Percentiles rank a stretch among this genome's conserved stretches.
These are phyloP conservation scores for Herpetospermum pedunculosum DNA, from an alignment of 306 rosid species.

Conservation along the genomic window DNA sequence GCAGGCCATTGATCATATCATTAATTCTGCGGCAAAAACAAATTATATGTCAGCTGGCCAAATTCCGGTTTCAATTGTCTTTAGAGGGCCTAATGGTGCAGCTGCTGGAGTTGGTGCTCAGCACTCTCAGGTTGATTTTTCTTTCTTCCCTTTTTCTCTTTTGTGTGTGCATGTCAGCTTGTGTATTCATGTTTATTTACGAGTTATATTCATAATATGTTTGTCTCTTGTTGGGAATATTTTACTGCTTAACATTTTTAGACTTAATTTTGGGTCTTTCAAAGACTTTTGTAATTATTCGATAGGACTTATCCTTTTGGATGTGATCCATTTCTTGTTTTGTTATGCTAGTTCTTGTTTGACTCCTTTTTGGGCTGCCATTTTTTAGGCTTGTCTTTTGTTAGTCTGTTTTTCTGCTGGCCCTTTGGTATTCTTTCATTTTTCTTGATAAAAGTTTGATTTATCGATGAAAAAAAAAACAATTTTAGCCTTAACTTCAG, in stretches of 20 bases:
- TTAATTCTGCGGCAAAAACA: conserved; percentile 96
- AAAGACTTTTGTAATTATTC: background rate
- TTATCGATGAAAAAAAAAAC: background rate
- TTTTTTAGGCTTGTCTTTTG: background rate
- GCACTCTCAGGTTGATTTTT: conserved; percentile 78
- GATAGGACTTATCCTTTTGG: background rate
- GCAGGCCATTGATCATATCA: conserved; percentile 98
- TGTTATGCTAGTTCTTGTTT: background rate
- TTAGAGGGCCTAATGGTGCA: conserved; percentile 99
- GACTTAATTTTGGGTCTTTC: background rate
- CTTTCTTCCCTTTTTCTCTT: background rate
- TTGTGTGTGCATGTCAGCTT: background rate
- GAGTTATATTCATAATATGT: background rate
- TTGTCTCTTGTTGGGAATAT: background rate
- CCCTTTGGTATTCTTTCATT: background rate
- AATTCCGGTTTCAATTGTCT: conserved; percentile 86
- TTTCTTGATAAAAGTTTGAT: background rate
- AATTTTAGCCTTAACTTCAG: background rate
- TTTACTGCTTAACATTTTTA: background rate
- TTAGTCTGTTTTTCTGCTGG: background rate
- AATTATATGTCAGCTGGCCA: conserved; percentile 97
- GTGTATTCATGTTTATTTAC: background rate
- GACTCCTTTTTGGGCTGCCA: background rate
- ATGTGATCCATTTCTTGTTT: background rate
- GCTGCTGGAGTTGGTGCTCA: conserved; percentile 99